Conservation (phyloP, 2,329 filamentous ascomycete genomes). For the Stemphylium vesicarium region DNA sequence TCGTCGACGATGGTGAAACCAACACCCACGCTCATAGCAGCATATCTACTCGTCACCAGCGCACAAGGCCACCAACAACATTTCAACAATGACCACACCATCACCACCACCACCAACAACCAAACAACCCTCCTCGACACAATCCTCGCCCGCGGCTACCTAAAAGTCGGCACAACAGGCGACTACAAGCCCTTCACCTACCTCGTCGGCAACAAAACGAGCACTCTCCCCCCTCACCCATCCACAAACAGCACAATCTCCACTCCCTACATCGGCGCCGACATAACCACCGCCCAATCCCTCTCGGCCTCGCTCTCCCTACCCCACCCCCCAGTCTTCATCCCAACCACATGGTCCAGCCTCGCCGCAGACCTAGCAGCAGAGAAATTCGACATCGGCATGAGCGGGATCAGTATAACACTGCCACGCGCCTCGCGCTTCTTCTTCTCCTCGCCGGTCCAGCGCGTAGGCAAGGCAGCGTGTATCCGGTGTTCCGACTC, state of each 20-base stretch:
- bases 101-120: neutral
- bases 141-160: slow-evolving; percentile 18
- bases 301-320: slow-evolving; percentile 19
- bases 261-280: slow-evolving; percentile 20
- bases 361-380: slow-evolving; percentile 9
- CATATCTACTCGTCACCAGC: too few relatives aligned
- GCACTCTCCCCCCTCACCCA: slow-evolving; percentile 10
- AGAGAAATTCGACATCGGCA: slow-evolving; percentile 18
- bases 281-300: slow-evolving; percentile 15
- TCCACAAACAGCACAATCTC: slow-evolving; percentile 2
- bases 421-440: slow-evolving; percentile 9
- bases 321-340: slow-evolving; percentile 12
- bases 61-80: too few relatives aligned
- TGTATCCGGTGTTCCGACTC: slow-evolving; percentile 18
- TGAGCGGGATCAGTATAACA: slow-evolving; percentile 23
- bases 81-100: too few relatives aligned
- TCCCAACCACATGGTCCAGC: slow-evolving; percentile 19
- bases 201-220: slow-evolving; percentile 16
- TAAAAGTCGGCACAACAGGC: slow-evolving; percentile 24
- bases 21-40: too few relatives aligned
- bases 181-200: slow-evolving; percentile 26
- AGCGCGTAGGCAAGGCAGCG: slow-evolving; percentile 17
- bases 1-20: too few relatives aligned
- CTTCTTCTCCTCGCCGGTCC: slow-evolving; percentile 17
- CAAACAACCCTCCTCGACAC: slow-evolving; percentile 15